Evolutionary conservation across 2,329 filamentous ascomycete genomes (phyloP).

Genomic region (Canariomyces notabilis): DNA sequence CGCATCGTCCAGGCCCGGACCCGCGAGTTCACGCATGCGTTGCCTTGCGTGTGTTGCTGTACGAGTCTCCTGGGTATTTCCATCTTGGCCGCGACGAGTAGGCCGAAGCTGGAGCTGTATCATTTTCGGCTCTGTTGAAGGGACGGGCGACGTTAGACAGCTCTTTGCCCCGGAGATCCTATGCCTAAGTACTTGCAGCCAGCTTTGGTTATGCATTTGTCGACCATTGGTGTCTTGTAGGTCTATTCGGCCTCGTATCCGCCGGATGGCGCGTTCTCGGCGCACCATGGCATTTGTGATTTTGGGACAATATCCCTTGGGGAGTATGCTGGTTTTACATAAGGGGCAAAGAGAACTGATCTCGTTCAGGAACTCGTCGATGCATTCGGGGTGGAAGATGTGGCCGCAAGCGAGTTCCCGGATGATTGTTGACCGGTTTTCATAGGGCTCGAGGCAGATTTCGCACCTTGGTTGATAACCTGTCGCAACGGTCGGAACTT

Average conservation of each 20-base stretch:
- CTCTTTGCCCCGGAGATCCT: conserved; percentile 16
- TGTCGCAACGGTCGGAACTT: conserved; percentile 32
- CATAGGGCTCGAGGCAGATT: conserved; percentile 84
- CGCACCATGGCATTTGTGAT: conserved; percentile 86
- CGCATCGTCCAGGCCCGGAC: conserved; percentile 20
- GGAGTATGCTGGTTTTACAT: conserved; percentile 81
- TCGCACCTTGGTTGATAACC: conserved; percentile 76
- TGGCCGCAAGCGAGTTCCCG: conserved; percentile 85
- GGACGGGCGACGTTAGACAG: conserved; percentile 5
- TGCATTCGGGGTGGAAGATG: conserved; percentile 89
- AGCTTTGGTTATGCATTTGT: conserved; percentile 12
- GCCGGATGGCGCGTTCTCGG: conserved; percentile 65
- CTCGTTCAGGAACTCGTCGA: conserved; percentile 74
- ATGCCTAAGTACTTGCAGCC: conserved; percentile 21
- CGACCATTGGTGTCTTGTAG: conserved; percentile 36
- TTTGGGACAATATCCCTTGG: conserved; percentile 58
- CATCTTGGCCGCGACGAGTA: background rate
- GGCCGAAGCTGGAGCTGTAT: background rate
- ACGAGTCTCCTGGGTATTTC: conserved; percentile 1
- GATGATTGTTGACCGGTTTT: conserved; percentile 64
- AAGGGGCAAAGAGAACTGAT: conserved; percentile 85
- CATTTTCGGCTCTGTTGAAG: conserved; percentile 18
- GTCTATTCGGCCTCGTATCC: conserved; percentile 50
- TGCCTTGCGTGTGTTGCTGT: conserved; percentile 19
- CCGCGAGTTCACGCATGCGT: conserved; percentile 30